A percentile compares a stretch with the other conserved stretches of the same genome.
Conservation (phyloP, 495 filamentous ascomycete species). For the Barbatosphaeria neglecta region DNA sequence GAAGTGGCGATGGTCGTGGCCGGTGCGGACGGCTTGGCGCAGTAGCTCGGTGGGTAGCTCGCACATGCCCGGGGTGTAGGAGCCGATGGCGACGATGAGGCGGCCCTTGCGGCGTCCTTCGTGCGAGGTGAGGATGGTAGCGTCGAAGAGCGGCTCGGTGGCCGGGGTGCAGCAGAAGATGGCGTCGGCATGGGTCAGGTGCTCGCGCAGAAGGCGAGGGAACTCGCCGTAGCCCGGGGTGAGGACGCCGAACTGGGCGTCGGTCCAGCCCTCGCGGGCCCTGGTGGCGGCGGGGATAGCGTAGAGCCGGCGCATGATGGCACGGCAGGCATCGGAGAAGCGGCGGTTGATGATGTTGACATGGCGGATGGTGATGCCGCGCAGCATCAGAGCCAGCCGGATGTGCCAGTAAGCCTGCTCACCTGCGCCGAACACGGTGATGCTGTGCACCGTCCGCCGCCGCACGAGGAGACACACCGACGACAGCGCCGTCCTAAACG, state of each 20-base stretch:
- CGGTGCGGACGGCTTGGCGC: slow-evolving; percentile 48
- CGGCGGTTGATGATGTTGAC: slow-evolving; percentile 67
- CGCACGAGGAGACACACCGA: slow-evolving; percentile 62
- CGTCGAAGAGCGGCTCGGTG: slow-evolving; percentile 35
- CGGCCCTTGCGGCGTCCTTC: slow-evolving; percentile 65
- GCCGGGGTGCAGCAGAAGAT: slow-evolving; percentile 61
- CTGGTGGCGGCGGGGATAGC: slow-evolving; percentile 32
- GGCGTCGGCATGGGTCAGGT: slow-evolving; percentile 57
- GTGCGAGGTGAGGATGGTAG: slow-evolving; percentile 47
- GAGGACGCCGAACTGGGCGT: slow-evolving; percentile 57
- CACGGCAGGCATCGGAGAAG: slow-evolving; percentile 44
- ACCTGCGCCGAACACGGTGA: slow-evolving; percentile 82
- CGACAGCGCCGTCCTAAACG: slow-evolving; percentile 84
- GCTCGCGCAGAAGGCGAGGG: slow-evolving; percentile 48
- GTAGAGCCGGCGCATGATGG: slow-evolving; percentile 48
- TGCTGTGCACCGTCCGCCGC: slow-evolving; percentile 54
- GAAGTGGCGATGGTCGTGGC: slow-evolving; percentile 42
- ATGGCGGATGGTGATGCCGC: slow-evolving; percentile 57
- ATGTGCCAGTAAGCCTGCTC: slow-evolving; percentile 92
- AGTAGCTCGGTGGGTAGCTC: slow-evolving; percentile 74
- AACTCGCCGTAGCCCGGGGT: slow-evolving; percentile 65
- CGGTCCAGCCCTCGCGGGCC: slow-evolving; percentile 41
- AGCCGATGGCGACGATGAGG: slow-evolving; percentile 71
- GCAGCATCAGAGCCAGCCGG: slow-evolving; percentile 65
- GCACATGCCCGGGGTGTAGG: slow-evolving; percentile 73